These are phyloP conservation scores for Acanthamoeba culbertsoni DNA, from an alignment of 208 protist species.

Conservation along the genomic window DNA sequence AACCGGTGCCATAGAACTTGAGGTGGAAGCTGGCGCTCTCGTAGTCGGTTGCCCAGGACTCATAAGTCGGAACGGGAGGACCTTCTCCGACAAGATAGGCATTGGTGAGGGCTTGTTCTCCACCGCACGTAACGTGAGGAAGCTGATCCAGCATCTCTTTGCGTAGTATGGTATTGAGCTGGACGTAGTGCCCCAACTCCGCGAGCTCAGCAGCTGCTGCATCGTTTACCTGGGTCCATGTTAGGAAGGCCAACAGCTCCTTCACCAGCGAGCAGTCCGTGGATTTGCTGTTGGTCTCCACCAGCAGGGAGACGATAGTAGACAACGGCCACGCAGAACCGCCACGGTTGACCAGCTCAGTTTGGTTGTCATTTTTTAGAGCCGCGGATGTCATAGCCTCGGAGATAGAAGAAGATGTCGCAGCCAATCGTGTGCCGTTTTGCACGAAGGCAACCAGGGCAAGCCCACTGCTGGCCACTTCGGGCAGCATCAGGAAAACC, in stretches of 20 bases:
- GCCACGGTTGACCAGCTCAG: neutral
- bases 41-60: slow-evolving; percentile 30
- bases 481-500: neutral
- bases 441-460: neutral
- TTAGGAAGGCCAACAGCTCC: neutral
- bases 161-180: neutral
- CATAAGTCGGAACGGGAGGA: neutral
- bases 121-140: neutral
- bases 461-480: neutral
- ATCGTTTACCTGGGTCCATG: slow-evolving; percentile 33
- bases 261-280: neutral
- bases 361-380: neutral
- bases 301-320: neutral
- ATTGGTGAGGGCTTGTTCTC: neutral
- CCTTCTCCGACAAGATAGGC: neutral
- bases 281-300: neutral
- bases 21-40: neutral
- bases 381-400: neutral
- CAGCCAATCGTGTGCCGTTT: neutral
- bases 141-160: neutral
- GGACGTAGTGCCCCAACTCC: neutral
- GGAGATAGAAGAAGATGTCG: neutral
- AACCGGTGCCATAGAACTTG: neutral
- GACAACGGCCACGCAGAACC: neutral
- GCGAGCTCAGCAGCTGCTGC: neutral